phyloP scores from a whole-genome alignment of 371 early-diverging fungal species.

The Neoconidiobolus thromboides region DNA sequence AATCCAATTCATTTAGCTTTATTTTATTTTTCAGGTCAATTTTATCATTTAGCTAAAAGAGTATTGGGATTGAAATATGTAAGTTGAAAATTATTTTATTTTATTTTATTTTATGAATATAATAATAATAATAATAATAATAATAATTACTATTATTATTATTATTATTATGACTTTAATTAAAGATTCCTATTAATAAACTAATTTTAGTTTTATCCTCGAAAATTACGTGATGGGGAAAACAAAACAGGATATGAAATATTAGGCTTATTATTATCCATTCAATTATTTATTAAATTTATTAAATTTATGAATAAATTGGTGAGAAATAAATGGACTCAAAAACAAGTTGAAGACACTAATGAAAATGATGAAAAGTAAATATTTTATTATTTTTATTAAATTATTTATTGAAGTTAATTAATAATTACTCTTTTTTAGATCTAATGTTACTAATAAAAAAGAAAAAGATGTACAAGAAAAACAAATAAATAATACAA shows the following conservation, averaged over 20 bases:
- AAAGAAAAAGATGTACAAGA: background rate
- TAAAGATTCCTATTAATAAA: too few species aligned
- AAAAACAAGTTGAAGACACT: background rate
- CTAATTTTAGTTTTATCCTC: background rate
- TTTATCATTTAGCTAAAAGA: conserved; percentile 9
- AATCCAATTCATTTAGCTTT: conserved; percentile 8
- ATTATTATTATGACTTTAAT: too few species aligned
- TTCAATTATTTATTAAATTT: background rate
- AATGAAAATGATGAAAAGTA: background rate
- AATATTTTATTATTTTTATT: background rate
- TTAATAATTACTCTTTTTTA: background rate
- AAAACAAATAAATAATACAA: background rate
- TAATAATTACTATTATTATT: too few species aligned
- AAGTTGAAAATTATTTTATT: background rate
- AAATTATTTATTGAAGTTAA: background rate
- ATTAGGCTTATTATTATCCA: background rate
- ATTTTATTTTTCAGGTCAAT: conserved; percentile 10
- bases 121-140: too few species aligned
- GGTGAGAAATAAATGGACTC: background rate
- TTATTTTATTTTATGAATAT: background rate
- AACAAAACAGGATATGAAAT: conserved; percentile 1
- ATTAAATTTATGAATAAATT: background rate
- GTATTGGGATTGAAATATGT: conserved; percentile 8
- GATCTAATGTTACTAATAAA: too few species aligned
- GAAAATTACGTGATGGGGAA: background rate